Conservation (phyloP, 768 basidiomycete genomes). For the Leucosporidium scottii region DNA sequence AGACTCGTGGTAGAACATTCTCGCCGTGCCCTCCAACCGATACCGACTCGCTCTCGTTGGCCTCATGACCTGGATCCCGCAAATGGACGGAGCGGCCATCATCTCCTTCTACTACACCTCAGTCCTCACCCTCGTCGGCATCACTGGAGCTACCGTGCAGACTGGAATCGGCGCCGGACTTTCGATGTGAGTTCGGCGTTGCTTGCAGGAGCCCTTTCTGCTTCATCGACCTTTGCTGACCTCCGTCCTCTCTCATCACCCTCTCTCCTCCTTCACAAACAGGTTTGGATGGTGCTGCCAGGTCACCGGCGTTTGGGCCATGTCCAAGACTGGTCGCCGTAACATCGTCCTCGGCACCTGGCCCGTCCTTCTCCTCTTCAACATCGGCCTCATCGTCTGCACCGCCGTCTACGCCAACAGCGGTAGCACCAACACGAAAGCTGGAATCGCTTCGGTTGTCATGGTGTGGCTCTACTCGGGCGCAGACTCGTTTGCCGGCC, state of each 20-base stretch:
- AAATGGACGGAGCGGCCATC: slow-evolving; percentile 40
- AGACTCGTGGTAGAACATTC: not conserved
- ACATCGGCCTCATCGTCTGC: slow-evolving; percentile 26
- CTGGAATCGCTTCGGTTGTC: slow-evolving; percentile 35
- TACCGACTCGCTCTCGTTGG: not conserved
- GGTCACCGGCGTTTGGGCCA: slow-evolving; percentile 34
- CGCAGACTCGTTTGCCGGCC: not conserved
- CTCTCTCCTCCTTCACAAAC: not conserved
- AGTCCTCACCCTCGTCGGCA: slow-evolving; percentile 36
- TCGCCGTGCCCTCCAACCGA: not conserved
- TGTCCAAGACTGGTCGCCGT: slow-evolving; percentile 37
- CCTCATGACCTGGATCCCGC: slow-evolving; percentile 8
- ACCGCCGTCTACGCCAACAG: slow-evolving; percentile 33
- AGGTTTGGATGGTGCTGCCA: slow-evolving; percentile 28
- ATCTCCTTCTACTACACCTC: slow-evolving; percentile 39
- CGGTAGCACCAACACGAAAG: slow-evolving; percentile 27
- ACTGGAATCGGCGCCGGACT: slow-evolving; percentile 17
- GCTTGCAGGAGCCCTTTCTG: not conserved
- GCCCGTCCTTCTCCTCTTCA: slow-evolving; percentile 28
- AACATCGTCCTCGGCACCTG: slow-evolving; percentile 31
- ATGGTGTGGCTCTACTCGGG: slow-evolving; percentile 36
- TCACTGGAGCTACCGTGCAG: slow-evolving; percentile 20
- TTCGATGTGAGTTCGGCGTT: too few species aligned
- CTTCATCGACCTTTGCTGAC: not conserved
- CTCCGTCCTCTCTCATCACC: not conserved